These are phyloP conservation scores for Schwanniomyces polymorphus DNA, from an alignment of 805 yeast genomes.

Conservation along the genomic window DNA sequence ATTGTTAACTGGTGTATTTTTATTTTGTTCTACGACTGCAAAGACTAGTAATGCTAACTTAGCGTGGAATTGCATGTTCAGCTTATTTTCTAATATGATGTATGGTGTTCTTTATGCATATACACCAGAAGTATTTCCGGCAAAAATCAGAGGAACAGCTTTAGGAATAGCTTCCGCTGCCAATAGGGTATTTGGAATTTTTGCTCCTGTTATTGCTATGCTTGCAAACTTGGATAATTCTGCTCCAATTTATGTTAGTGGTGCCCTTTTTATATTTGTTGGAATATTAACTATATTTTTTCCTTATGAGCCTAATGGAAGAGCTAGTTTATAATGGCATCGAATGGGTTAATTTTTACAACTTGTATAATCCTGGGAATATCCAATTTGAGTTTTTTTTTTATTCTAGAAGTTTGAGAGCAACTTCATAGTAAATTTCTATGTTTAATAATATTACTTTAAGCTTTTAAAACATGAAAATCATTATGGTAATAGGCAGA, in stretches of 20 bases:
- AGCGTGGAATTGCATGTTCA: conserved; percentile 49
- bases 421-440: neutral
- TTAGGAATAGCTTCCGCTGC: conserved; percentile 58
- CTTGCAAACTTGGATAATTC: conserved; percentile 54
- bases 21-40: conserved; percentile 65
- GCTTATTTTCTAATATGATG: conserved; percentile 50
- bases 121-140: conserved; percentile 64
- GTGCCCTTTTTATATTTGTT: conserved; percentile 52
- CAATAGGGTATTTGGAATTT: conserved; percentile 52
- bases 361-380: neutral
- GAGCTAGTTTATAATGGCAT: conserved; percentile 7
- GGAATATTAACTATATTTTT: conserved; percentile 31
- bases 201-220: conserved; percentile 59
- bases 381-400: neutral
- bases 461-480: no score
- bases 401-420: neutral
- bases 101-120: conserved; percentile 64
- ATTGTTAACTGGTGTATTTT: conserved; percentile 52
- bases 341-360: neutral
- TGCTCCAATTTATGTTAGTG: conserved; percentile 63
- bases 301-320: conserved; percentile 28
- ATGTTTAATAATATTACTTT: no score
- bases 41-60: conserved; percentile 46
- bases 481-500: neutral
- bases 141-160: conserved; percentile 53